These are phyloP conservation scores for Venturia carpophila DNA, from an alignment of 2,329 filamentous ascomycete species.

Conservation along the genomic window DNA sequence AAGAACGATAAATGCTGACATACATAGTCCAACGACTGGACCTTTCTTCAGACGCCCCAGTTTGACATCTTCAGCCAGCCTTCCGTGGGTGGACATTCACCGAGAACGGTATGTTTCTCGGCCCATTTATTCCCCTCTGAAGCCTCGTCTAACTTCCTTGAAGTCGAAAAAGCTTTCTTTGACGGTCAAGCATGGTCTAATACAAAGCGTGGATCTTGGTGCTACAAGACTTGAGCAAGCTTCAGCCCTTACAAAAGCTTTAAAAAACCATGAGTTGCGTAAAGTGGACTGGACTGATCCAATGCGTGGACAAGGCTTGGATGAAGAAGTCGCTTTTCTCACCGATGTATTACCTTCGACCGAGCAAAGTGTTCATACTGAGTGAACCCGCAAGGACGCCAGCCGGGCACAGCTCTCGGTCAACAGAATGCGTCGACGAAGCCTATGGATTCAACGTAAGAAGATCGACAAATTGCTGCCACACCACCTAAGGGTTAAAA, in stretches of 20 bases:
- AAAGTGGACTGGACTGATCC: background rate
- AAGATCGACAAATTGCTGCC: too few species aligned
- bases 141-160: background rate
- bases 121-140: background rate
- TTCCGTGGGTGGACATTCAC: background rate
- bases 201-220: slow-evolving; percentile 1
- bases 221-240: background rate
- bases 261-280: background rate
- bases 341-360: background rate
- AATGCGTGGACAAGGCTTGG: background rate
- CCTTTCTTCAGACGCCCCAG: slow-evolving; percentile 76
- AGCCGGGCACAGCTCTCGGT: background rate
- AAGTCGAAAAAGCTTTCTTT: slow-evolving; percentile 13
- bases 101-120: background rate
- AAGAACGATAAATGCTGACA: slow-evolving; percentile 27
- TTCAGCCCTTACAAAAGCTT: background rate
- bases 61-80: slow-evolving; percentile 52
- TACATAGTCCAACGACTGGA: slow-evolving; percentile 59
- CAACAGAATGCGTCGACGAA: background rate
- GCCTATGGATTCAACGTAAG: too few species aligned
- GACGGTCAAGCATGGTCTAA: slow-evolving; percentile 10
- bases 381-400: background rate
- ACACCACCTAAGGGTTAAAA: too few species aligned
- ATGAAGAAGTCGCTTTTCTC: background rate
- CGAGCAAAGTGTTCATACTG: too few species aligned